Evolutionary conservation across 1,139 yeast genomes (phyloP), one percentile per base, ranked within the genome.

Genomic region (Taphrina pruni): DNA sequence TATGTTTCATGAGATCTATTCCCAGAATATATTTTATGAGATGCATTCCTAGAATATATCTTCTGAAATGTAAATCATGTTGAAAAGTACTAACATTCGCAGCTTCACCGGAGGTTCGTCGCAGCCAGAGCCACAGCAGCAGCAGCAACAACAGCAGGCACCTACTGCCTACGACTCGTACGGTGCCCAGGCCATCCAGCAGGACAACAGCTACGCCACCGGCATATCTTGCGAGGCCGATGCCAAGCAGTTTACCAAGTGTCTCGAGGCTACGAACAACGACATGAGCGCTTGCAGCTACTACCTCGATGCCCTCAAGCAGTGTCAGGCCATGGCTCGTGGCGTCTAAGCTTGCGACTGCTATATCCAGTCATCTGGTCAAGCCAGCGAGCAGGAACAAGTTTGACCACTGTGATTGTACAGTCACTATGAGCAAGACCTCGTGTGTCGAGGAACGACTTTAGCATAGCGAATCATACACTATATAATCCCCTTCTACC

Each of bases 201-300:
- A 54, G 36, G 55, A 57, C 61, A 64, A 45, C 61, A 64, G 55
- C 60, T 45, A 45, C 43, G 62, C 62, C n/a, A 58, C 62, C 32
- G 67, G 67, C 36, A 82, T 81, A 73, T 83, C 86, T 69, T 94
- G 99, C 83, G 98, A 93, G 74, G 88, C 84, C 66, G 97, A 92
- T 78, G 98, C 98, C 70, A 88, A 94, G 83, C 88, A 87, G 81
- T 91, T 94, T 83, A 93, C 99, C 75, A 89, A 90, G 83, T 94
- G 99, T 84, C 84, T 94, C 78, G 94, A 88, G 77, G 97, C 91
- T 76, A 91, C 94, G 81, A 84, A 85, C 75, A 98, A 98, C 75
- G 92, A 94, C 85, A 90, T 91, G 92, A 97, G 92, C 82, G 88
- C 89, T 75, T 94, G 99, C 82, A 97, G 92, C 78, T 94, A 86